Conservation (phyloP, 2,329 filamentous ascomycete species). For the Akanthomyces lecanii region DNA sequence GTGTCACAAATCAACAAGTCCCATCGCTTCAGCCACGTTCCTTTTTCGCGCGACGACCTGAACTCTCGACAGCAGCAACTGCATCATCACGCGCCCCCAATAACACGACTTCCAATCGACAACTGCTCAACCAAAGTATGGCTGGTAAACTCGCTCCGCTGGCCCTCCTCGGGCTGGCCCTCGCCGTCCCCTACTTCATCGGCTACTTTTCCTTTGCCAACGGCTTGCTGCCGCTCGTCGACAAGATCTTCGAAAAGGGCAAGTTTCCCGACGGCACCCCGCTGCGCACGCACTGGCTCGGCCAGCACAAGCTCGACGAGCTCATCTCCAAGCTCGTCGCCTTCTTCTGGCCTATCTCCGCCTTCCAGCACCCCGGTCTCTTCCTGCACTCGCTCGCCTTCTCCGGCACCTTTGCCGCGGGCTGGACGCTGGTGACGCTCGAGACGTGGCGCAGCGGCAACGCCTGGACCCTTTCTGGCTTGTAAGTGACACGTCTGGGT, state of each 20-base stretch:
- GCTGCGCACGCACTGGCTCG: conserved; percentile 20
- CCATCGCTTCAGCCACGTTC: too few relatives aligned
- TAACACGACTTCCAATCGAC: background rate
- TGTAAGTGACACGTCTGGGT: conserved; percentile 16
- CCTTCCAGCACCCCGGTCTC: conserved; percentile 17
- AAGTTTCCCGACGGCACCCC: conserved; percentile 20
- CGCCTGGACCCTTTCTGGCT: conserved; percentile 17
- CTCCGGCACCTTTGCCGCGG: conserved; percentile 20
- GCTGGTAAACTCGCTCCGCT: conserved; percentile 17
- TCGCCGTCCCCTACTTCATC: conserved; percentile 22
- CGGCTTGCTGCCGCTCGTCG: conserved; percentile 17
- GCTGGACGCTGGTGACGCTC: conserved; percentile 20
- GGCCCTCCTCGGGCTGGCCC: conserved; percentile 15
- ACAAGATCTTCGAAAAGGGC: background rate
- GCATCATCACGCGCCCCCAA: background rate
- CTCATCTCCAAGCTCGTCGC: conserved; percentile 19
- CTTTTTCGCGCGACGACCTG: too few relatives aligned
- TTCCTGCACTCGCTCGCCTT: conserved; percentile 22
- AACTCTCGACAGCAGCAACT: too few relatives aligned
- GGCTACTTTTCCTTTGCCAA: conserved; percentile 20
- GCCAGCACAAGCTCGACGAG: conserved; percentile 16
- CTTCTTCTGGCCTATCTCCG: conserved; percentile 22
- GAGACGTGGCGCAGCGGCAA: conserved; percentile 23
- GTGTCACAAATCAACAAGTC: too few relatives aligned
- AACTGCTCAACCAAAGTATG: conserved; percentile 11